phyloP scores from a whole-genome alignment of 306 rosid species.

The Citrullus amarus region DNA sequence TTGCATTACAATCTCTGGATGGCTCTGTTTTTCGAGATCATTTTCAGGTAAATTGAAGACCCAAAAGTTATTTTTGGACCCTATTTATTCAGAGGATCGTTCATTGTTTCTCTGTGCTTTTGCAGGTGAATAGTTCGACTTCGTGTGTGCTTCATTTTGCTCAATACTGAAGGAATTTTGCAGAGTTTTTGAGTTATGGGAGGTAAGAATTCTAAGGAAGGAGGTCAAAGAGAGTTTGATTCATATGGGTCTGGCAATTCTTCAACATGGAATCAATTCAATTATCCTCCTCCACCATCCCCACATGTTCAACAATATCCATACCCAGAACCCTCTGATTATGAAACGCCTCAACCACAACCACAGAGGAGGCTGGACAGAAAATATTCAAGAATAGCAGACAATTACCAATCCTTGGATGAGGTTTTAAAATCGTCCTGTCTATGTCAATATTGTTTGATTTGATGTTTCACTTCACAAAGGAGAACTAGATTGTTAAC shows the following conservation, averaged over 20 bases:
- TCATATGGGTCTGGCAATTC: slow-evolving; percentile 19
- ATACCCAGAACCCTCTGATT: slow-evolving; percentile 20
- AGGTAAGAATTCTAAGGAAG: slow-evolving; percentile 35
- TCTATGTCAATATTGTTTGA: not conserved
- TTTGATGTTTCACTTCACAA: no score
- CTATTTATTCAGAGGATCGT: not conserved
- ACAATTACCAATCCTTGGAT: slow-evolving; percentile 62
- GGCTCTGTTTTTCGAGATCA: not conserved
- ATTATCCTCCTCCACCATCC: slow-evolving; percentile 39
- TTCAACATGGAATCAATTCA: not conserved
- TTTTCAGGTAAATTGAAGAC: not conserved
- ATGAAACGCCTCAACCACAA: slow-evolving; percentile 17
- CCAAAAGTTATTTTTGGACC: not conserved
- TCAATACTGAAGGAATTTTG: not conserved
- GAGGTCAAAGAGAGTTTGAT: slow-evolving; percentile 22
- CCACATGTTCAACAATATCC: slow-evolving; percentile 25
- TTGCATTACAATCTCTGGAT: not conserved
- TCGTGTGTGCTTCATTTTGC: not conserved
- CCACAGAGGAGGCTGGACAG: slow-evolving; percentile 41
- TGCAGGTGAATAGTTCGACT: not conserved
- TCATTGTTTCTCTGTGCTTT: not conserved
- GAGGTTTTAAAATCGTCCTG: slow-evolving; percentile 40
- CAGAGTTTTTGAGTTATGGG: not conserved
- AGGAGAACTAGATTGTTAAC: not conserved
- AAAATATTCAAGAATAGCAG: slow-evolving; percentile 63